A percentile compares a stretch with the other conserved stretches of the same genome.
Evolutionary conservation across 129 eudicot species (phyloP).

Genomic region (Silybum marianum): DNA sequence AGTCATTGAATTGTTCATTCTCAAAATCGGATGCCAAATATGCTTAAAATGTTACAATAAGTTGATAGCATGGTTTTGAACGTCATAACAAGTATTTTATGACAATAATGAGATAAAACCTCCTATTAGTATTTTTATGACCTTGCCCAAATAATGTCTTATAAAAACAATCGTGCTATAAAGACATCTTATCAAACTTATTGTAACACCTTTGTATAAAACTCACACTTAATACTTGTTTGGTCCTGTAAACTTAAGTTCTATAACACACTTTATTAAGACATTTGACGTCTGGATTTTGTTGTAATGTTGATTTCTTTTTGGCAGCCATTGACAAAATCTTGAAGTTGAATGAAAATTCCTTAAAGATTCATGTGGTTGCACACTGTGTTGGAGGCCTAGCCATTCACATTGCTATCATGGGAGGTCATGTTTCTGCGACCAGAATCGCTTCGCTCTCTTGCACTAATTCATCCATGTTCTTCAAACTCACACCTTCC

Average conservation of each 20-base stretch:
- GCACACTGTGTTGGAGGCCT: slow-evolving; percentile 46
- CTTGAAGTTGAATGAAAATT: slow-evolving; percentile 7
- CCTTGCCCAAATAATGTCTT: too few relatives aligned
- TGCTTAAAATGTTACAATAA: not conserved
- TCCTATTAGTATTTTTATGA: not conserved
- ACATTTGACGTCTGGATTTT: not conserved
- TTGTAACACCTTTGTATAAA: not conserved
- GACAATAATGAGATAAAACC: not conserved
- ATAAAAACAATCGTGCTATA: too few relatives aligned
- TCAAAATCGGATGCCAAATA: too few relatives aligned
- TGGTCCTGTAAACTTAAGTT: not conserved
- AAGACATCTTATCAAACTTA: not conserved
- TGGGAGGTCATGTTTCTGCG: slow-evolving; percentile 55
- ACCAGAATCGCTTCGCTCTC: slow-evolving; percentile 47
- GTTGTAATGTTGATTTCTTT: not conserved
- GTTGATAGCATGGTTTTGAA: not conserved
- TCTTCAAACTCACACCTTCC: slow-evolving; percentile 46
- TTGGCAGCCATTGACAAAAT: slow-evolving; percentile 35
- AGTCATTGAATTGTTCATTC: not conserved
- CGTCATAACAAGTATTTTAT: not conserved
- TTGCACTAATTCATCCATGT: slow-evolving; percentile 60
- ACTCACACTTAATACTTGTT: not conserved
- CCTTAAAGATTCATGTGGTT: slow-evolving; percentile 32
- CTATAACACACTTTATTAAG: not conserved
- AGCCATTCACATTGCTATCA: slow-evolving; percentile 38